Conservation (phyloP, 306 rosid species). For the Dalbergia cultrata region DNA sequence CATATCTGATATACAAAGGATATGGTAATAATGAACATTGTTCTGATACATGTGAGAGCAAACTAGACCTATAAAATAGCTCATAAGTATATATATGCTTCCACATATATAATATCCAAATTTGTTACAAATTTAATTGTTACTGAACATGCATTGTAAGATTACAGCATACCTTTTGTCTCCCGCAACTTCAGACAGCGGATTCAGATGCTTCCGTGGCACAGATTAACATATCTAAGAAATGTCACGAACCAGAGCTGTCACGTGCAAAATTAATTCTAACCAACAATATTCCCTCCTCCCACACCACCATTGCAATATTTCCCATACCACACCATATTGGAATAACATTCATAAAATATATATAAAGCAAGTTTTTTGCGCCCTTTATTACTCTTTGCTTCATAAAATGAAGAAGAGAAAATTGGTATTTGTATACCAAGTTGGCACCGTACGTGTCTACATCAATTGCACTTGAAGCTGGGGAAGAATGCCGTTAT, state of each 20-base stretch:
- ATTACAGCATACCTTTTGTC: constrained; percentile 57
- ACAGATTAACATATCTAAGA: constrained; percentile 50
- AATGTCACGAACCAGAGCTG: constrained; percentile 30
- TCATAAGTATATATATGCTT: not conserved
- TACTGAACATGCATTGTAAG: constrained; percentile 35
- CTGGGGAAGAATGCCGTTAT: constrained; percentile 3
- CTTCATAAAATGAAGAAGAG: constrained; percentile 7
- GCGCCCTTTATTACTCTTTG: not conserved
- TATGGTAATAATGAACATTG: not conserved
- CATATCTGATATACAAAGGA: constrained; percentile 10
- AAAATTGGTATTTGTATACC: not conserved
- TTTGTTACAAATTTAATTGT: constrained; percentile 38
- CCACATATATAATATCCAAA: constrained; percentile 13
- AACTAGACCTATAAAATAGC: constrained; percentile 27
- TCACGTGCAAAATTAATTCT: constrained; percentile 48
- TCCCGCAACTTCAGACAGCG: constrained; percentile 54
- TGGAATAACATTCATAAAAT: not conserved
- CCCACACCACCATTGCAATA: constrained; percentile 17
- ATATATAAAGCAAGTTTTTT: not conserved
- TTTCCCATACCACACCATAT: constrained; percentile 12
- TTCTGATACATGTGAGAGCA: constrained; percentile 22
- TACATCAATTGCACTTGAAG: constrained; percentile 3
- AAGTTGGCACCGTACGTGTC: constrained; percentile 33
- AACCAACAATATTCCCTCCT: constrained; percentile 17
- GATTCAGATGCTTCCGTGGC: constrained; percentile 47